These are phyloP conservation scores for Lipomyces starkeyi DNA, from an alignment of 805 yeast genomes.

Conservation along the genomic window DNA sequence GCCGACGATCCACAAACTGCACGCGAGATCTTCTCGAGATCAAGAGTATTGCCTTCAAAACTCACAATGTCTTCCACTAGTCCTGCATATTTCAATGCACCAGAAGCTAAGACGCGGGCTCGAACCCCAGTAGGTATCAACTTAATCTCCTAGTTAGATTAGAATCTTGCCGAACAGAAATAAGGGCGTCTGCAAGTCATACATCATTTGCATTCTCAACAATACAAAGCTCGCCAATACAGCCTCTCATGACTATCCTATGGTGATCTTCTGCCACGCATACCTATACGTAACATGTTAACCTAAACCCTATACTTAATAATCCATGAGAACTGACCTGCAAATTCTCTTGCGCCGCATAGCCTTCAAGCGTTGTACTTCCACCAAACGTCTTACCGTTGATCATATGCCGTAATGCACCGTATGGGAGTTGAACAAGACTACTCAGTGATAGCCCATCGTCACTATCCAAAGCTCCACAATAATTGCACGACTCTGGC, in stretches of 20 bases:
- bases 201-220: background rate
- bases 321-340: background rate
- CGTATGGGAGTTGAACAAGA: background rate
- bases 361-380: background rate
- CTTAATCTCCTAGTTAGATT: background rate
- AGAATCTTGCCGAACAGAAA: background rate
- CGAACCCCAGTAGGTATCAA: slow-evolving; percentile 38
- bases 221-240: slow-evolving; percentile 33
- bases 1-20: slow-evolving; percentile 3
- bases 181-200: background rate
- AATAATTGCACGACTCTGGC: background rate
- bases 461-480: background rate
- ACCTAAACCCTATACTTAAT: background rate
- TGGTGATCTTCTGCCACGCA: slow-evolving; percentile 11
- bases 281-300: slow-evolving; percentile 7
- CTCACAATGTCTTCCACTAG: slow-evolving; percentile 38
- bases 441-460: background rate
- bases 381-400: background rate
- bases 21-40: slow-evolving; percentile 35
- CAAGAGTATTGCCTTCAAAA: slow-evolving; percentile 37
- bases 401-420: background rate
- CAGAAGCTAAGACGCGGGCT: slow-evolving; percentile 33
- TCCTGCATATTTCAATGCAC: slow-evolving; percentile 36
- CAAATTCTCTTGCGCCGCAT: background rate
- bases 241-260: slow-evolving; percentile 26